Evolutionary conservation across 352 stramenopile genomes (phyloP).

Genomic region (Elongisporangium senticosum): DNA sequence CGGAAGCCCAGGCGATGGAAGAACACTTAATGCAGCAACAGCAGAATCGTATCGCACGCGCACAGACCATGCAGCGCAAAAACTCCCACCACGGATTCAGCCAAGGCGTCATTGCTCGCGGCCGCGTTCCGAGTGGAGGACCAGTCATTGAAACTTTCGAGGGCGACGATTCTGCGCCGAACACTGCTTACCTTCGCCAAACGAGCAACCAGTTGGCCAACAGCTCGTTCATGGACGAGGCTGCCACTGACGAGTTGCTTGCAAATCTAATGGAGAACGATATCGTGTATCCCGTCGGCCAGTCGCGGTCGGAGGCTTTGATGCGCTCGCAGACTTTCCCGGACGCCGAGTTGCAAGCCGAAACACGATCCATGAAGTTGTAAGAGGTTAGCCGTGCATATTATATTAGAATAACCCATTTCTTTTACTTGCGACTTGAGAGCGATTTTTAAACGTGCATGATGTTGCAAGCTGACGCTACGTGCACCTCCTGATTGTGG

Average conservation of each 20-base stretch:
- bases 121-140: neutral
- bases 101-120: neutral
- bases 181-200: neutral
- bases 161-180: neutral
- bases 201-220: neutral
- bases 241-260: neutral
- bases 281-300: slow-evolving; percentile 38
- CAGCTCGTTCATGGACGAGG: neutral
- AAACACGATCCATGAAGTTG: slow-evolving; percentile 43
- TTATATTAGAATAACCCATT: too few relatives aligned
- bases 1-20: slow-evolving; percentile 12
- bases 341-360: slow-evolving; percentile 60
- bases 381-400: slow-evolving; percentile 13
- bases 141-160: neutral
- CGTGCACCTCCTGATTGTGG: too few relatives aligned
- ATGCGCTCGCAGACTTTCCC: slow-evolving; percentile 68
- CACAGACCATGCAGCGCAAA: neutral
- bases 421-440: too few relatives aligned
- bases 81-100: neutral
- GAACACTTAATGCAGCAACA: slow-evolving; percentile 35
- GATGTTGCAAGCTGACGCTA: too few relatives aligned
- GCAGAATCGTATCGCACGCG: slow-evolving; percentile 50
- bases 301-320: slow-evolving; percentile 65
- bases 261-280: slow-evolving; percentile 29
- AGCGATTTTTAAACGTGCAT: too few relatives aligned